A percentile compares a stretch with the other conserved stretches of the same genome.
These are phyloP conservation scores for Wickerhamomyces strasburgensis DNA, from an alignment of 805 yeast genomes.

Conservation along the genomic window DNA sequence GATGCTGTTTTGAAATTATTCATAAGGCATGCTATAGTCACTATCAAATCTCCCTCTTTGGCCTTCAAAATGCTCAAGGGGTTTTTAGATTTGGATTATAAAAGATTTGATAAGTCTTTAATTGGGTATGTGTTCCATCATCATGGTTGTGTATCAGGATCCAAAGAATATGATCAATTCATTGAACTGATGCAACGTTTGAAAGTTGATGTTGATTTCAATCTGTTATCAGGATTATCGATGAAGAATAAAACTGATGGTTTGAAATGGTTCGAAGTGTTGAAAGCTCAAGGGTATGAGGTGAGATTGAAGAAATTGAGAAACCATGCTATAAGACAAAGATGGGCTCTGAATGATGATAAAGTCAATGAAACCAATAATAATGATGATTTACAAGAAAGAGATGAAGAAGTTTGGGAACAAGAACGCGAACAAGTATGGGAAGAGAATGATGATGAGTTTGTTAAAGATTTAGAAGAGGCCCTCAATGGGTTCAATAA, in stretches of 20 bases:
- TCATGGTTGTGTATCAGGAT: slow-evolving; percentile 8
- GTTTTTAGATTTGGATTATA: slow-evolving; percentile 7
- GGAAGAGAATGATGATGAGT: slow-evolving; percentile 8
- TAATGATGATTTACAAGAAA: slow-evolving; percentile 2
- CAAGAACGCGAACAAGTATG: slow-evolving; percentile 1
- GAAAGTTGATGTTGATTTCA: slow-evolving; percentile 11
- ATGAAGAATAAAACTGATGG: slow-evolving; percentile 9
- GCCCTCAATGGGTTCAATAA: slow-evolving; percentile 6
- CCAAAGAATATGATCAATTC: slow-evolving; percentile 5
- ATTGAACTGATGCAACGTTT: slow-evolving; percentile 10
- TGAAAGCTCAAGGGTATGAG: slow-evolving; percentile 9
- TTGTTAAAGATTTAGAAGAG: slow-evolving; percentile 6
- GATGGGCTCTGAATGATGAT: too few relatives aligned
- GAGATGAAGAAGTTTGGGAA: slow-evolving; percentile 5
- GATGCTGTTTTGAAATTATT: slow-evolving; percentile 16
- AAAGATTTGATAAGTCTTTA: slow-evolving; percentile 4
- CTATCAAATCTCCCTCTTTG: slow-evolving; percentile 7
- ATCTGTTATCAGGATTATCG: slow-evolving; percentile 10
- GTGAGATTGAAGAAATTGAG: slow-evolving; percentile 2
- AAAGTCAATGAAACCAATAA: background rate
- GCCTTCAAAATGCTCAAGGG: slow-evolving; percentile 15
- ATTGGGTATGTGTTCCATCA: slow-evolving; percentile 11
- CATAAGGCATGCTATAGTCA: slow-evolving; percentile 7
- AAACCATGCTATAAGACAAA: slow-evolving; percentile 4
- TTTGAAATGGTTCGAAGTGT: slow-evolving; percentile 9